Conservation (phyloP, 2,329 filamentous ascomycete species). For the Aspergillus persii region DNA sequence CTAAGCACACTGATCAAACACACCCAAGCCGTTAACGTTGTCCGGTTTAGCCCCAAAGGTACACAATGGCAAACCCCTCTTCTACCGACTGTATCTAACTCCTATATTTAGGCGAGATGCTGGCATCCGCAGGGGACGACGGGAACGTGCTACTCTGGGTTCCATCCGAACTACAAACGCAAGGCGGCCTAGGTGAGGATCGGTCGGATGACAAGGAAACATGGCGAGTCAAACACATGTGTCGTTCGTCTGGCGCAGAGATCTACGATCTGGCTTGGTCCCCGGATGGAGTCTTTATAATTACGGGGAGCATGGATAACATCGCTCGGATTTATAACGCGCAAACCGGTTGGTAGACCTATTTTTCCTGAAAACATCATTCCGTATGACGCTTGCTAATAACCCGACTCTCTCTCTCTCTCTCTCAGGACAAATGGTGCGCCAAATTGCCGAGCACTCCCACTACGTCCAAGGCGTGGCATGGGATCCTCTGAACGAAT, state of each 20-base stretch:
- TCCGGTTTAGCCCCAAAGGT: conserved; percentile 94
- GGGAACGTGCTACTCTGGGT: conserved; percentile 97
- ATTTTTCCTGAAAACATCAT: neutral
- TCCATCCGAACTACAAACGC: conserved; percentile 71
- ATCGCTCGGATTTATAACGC: conserved; percentile 96
- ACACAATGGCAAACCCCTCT: neutral
- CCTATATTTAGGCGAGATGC: conserved; percentile 68
- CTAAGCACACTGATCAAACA: conserved; percentile 89
- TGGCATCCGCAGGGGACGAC: conserved; percentile 94
- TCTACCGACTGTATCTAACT: conserved; percentile 22
- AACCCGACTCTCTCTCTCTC: conserved; percentile 8
- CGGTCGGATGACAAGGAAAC: conserved; percentile 89
- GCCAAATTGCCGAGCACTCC: conserved; percentile 94
- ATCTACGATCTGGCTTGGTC: conserved; percentile 99
- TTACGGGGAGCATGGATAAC: conserved; percentile 99
- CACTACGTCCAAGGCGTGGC: conserved; percentile 98
- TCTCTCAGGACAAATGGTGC: conserved; percentile 63
- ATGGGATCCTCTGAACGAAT: conserved; percentile 98
- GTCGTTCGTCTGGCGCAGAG: conserved; percentile 86
- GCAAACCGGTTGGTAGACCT: conserved; percentile 65
- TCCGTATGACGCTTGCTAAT: conserved; percentile 18
- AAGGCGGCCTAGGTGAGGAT: conserved; percentile 74
- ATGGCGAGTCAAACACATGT: conserved; percentile 98
- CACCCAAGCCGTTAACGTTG: conserved; percentile 96
- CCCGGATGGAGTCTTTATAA: conserved; percentile 93